Conservation (phyloP, 805 yeast species). For the Candida loeiensis region DNA sequence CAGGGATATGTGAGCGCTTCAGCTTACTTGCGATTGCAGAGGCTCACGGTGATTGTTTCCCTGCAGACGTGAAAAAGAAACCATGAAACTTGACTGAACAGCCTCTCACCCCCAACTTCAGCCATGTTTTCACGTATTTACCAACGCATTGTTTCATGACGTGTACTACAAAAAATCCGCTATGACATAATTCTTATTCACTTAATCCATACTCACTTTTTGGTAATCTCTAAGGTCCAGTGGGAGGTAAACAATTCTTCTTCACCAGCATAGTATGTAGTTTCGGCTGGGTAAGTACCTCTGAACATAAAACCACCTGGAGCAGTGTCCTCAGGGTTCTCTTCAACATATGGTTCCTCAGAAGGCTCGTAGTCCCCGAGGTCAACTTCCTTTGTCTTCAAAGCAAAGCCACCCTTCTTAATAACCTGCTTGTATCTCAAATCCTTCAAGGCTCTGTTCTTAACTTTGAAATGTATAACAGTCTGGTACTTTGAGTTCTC, state of each 20-base stretch:
- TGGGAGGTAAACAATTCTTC: slow-evolving; percentile 25
- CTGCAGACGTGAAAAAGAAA: no score
- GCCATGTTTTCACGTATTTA: no score
- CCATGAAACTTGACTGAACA: no score
- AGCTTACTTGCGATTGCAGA: no score
- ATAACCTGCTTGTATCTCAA: slow-evolving; percentile 35
- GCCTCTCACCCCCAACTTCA: no score
- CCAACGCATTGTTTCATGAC: no score
- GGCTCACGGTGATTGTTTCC: no score
- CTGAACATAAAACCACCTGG: slow-evolving; percentile 40
- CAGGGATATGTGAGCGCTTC: no score
- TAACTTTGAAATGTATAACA: slow-evolving; percentile 32
- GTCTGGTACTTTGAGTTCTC: slow-evolving; percentile 33
- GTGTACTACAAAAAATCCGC: no score
- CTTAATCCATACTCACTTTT: slow-evolving; percentile 15
- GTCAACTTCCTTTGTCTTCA: slow-evolving; percentile 26
- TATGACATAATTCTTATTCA: background rate
- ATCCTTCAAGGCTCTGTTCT: slow-evolving; percentile 24
- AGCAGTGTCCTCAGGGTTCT: slow-evolving; percentile 32
- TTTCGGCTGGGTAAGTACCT: slow-evolving; percentile 29
- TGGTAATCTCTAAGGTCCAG: slow-evolving; percentile 36
- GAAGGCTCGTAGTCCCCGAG: slow-evolving; percentile 33
- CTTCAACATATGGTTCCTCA: slow-evolving; percentile 29
- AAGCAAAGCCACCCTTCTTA: slow-evolving; percentile 33
- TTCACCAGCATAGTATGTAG: slow-evolving; percentile 33